Base-by-base conservation (phyloP, 805 yeast species). In the Myxozyma geophila region DNA sequence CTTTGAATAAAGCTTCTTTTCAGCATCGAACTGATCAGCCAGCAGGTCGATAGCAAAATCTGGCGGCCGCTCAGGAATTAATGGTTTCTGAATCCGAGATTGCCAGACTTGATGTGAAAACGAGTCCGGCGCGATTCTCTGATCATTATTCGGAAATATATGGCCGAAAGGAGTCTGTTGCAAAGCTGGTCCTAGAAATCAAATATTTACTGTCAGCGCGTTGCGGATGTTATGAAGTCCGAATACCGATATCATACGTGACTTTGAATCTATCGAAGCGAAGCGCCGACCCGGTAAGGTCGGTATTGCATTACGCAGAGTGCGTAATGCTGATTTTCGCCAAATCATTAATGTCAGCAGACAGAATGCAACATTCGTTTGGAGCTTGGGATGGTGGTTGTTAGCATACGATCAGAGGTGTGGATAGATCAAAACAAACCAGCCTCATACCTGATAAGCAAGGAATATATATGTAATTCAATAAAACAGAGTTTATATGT, bases 241-340 rank as follows among this genome's bases (percentile, higher is more conserved):
- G n/a, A 9, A 33, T 3, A 9, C 33, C 6, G n/a, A 53, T 7
- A 23, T 12, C 57, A 12, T 41, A 41, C 48, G 41, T 23, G 57
- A 21, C 13, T 53, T 53, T 15, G 19, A 17, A 33, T 43, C 48
- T 23, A 53, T 35, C 21, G 57, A 41, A 1, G 48, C 48, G 21
- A 40, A 53, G n/a, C 57, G 57, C 47, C 57, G 57, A n/a, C 48
- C 48, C 8, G 48, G n/a, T 9, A 51, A 13, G 10, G 15, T 41
- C 57, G 48, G 44, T 13, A 41, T 23, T 19, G 57, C 48, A 33
- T 36, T 40, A 39, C 43, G 57, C 39, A 28, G 13, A 7, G 35
- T 17, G 12, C 57, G 39, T 48, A 23, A 43, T 33, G 57, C 49
- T 12, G 48, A 33, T 21, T 53, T 40, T 39, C 48, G 57, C 57